Evolutionary conservation across 2,329 filamentous ascomycete genomes (phyloP), one percentile per base, ranked within the genome.

Genomic region (Bimuria novae-zelandiae): DNA sequence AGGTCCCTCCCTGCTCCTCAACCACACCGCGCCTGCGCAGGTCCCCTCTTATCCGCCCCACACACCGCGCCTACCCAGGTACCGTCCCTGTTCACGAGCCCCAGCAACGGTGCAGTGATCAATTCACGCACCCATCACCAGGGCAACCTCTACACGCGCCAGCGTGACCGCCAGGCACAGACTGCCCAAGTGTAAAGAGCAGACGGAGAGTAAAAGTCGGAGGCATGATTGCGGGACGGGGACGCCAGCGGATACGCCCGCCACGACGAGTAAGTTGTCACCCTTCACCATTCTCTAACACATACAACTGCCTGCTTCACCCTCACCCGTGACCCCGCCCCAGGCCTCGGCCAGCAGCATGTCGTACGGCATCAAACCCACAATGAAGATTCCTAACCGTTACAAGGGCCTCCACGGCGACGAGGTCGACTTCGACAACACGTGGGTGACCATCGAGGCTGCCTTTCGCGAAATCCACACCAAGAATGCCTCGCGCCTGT

Each of bases 381-480:
- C 33, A 14, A 30, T 33, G 23, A 29, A 53, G 54, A 48, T 49
- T 39, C 39, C 49, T 39, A 27, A 43, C 51, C 65, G n/a, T n/a
- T n/a, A n/a, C n/a, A n/a, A 88, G 85, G 82, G 83, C 52, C 72
- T 86, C 19, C 80, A 79, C 53, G 82, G 79, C 55, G 85, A 88
- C 60, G 80, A 82, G 8, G 81, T 89, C 63, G 90, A 95, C 61
- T 96, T 96, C 69, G 89, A 96, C n/a, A 80, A 84, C 2, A 89
- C 87, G 63, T 99, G 94, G 94, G 79, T 80, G 12, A 84, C 86
- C 39, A 84, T 99, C 7, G 81, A 86, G 40, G 82, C 86, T 42
- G 92, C 93, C 3, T 84, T 99, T 47, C 81, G 80, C 51, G 90
- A 96, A 69, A 97, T 99, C 45, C 92, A 97, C 76, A 89, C 86